Evolutionary conservation across 2,329 filamentous ascomycete genomes (phyloP), one percentile per base, ranked within the genome.

Genomic region (Phoma sp.): DNA sequence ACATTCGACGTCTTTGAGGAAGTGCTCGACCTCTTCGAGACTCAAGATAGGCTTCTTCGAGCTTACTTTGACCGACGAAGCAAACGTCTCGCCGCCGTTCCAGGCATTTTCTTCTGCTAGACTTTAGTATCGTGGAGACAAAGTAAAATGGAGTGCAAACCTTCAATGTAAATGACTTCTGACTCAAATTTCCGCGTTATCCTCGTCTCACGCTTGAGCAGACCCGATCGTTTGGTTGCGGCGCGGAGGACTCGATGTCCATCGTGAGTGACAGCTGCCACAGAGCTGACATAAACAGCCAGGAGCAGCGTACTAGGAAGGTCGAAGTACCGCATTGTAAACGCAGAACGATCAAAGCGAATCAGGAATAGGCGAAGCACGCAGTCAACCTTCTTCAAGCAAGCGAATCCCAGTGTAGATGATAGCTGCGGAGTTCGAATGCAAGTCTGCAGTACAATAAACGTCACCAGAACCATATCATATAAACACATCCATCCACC

Each of bases 1-100:
- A 40, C 74, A 76, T 28, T 65, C 43, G 2, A 76, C 64, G 47
- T 65, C 58, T 25, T 65, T 51, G 23, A 75, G 45, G 42, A 70
- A 66, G 38, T 74, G 66, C 33, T 76, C 74, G 39, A 74, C 64
- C 25, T 75, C 73, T 48, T 76, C 74, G 5, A 76, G 53, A 18
- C 65, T 61, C 20, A 76, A 46, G 4, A 75, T 65, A 7, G 71
- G 72, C 33, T 60, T 62, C 47, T 69, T 64, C 2, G 72, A 74
- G 7, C 56, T 51, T 21, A 74, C 62, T 26, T 61, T 68, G 45
- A 76, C 62, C 32, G 69, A 62, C 1, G 74, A 75, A 37, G 68
- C 70, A 53, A 75, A 75, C 17, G 67, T 64, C n/a, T 60, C 48
- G n/a, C 59, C 28, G 12, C 62, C 57, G 30, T 45, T 58, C 61